phyloP scores from a whole-genome alignment of 352 stramenopile genomes.

The Phytophthora quininea region DNA sequence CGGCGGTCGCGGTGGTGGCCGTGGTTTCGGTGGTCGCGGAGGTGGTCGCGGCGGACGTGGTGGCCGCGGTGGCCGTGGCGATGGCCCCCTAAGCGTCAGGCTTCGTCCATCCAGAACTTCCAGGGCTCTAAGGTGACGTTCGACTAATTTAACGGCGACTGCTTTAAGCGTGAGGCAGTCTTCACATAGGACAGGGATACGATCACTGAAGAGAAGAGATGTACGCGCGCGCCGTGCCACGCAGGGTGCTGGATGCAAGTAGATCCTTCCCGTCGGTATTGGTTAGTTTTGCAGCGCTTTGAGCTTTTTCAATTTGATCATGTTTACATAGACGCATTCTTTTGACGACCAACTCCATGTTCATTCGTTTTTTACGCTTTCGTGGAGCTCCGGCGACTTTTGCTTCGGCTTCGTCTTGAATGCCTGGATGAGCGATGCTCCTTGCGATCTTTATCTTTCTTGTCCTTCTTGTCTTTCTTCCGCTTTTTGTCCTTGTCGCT shows the following conservation, averaged over 20 bases:
- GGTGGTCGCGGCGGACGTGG: constrained; percentile 35
- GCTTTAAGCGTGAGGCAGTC: constrained; percentile 10
- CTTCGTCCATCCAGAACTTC: constrained; percentile 93
- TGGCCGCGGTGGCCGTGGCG: constrained; percentile 39
- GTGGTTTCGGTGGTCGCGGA: constrained; percentile 51
- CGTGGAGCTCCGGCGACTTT: constrained; percentile 28
- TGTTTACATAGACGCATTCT: constrained; percentile 39
- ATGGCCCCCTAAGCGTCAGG: constrained; percentile 81
- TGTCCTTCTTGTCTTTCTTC: constrained; percentile 37
- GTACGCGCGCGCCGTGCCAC: constrained; percentile 21
- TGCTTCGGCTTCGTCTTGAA: constrained; percentile 37
- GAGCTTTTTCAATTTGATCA: constrained; percentile 34
- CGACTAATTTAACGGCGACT: constrained; percentile 83
- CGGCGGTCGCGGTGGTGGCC: constrained; percentile 62
- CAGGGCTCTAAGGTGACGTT: constrained; percentile 97
- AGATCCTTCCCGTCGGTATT: constrained; percentile 31
- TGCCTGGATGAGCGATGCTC: constrained; percentile 28
- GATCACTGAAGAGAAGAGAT: constrained; percentile 17
- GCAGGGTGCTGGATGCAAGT: constrained; percentile 25
- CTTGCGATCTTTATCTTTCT: constrained; percentile 37
- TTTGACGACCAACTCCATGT: background rate
- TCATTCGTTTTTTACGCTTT: constrained; percentile 1
- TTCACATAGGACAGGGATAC: constrained; percentile 29
- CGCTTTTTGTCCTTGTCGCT: constrained; percentile 25
- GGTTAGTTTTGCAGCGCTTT: constrained; percentile 42